Percentiles rank a stretch among this genome's conserved stretches.
Evolutionary conservation across 2,329 filamentous ascomycete genomes (phyloP).

Genomic region (Botrytis byssoidea): DNA sequence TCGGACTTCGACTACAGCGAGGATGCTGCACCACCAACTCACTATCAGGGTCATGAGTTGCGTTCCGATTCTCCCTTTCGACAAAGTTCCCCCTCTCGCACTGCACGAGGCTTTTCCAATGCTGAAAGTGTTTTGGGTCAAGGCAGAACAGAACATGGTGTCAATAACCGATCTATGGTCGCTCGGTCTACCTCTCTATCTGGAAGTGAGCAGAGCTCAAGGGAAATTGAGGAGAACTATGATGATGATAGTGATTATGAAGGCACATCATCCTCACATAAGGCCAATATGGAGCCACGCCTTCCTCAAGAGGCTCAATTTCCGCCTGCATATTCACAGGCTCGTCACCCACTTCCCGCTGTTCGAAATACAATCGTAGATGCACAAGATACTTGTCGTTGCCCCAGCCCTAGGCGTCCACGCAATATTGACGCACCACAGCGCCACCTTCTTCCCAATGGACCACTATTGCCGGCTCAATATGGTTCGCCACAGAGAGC

Average conservation of each 20-base stretch:
- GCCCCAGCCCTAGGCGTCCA: not conserved
- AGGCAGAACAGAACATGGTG: not conserved
- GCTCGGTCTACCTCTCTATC: no score
- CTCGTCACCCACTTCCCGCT: not conserved
- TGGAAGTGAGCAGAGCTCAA: not conserved
- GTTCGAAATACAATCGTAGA: not conserved
- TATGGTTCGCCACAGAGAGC: not conserved
- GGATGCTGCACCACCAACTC: not conserved
- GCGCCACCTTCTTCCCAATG: not conserved
- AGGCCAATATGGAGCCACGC: not conserved
- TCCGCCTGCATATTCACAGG: not conserved
- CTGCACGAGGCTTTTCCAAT: not conserved
- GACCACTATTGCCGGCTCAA: not conserved
- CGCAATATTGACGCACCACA: not conserved
- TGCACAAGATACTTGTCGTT: not conserved
- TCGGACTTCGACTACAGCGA: not conserved
- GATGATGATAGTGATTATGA: not conserved
- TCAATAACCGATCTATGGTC: fast-evolving
- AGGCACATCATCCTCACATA: not conserved
- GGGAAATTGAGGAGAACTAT: not conserved
- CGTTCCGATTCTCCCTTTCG: not conserved
- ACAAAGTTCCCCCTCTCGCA: not conserved
- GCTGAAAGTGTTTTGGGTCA: no score
- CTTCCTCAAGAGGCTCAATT: not conserved
- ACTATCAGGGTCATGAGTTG: not conserved